These are phyloP conservation scores for Chlorella sp. DNA, from an alignment of 139 green algal species.

Conservation along the genomic window DNA sequence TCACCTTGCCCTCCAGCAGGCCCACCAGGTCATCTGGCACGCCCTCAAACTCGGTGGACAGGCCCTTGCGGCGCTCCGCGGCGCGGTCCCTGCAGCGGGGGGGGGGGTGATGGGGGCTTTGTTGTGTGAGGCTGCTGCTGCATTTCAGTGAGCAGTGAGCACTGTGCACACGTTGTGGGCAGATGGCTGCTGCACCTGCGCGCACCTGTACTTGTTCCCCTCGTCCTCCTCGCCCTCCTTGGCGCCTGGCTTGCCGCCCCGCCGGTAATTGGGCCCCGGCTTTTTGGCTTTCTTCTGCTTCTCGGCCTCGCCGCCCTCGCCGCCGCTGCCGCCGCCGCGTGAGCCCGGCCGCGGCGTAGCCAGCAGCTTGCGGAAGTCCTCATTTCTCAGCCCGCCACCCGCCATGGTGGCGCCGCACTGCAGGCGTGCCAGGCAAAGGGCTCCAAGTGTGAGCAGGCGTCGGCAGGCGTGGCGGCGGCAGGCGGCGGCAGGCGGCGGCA, in stretches of 20 bases:
- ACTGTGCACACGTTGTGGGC: too few species aligned
- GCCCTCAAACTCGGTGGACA: conserved; percentile 65
- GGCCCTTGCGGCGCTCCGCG: conserved; percentile 69
- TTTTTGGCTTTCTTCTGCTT: conserved; percentile 36
- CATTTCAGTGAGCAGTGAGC: too few species aligned
- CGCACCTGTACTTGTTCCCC: conserved; percentile 9
- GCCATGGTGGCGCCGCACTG: not conserved
- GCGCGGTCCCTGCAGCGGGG: conserved; percentile 62
- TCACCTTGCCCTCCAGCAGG: conserved; percentile 30
- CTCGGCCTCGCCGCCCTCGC: not conserved
- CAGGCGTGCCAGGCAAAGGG: too few species aligned
- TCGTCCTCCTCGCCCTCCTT: conserved; percentile 1
- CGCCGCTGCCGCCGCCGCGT: not conserved
- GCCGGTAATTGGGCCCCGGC: not conserved
- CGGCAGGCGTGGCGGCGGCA: not conserved
- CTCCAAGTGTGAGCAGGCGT: too few species aligned
- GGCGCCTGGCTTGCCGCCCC: conserved; percentile 3
- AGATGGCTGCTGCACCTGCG: not conserved
- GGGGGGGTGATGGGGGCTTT: not conserved
- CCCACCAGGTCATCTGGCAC: conserved; percentile 30
- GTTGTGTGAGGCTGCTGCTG: too few species aligned
- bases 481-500: not conserved
- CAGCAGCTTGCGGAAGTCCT: conserved; percentile 43
- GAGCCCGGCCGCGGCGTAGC: conserved; percentile 17
- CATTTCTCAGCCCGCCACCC: conserved; percentile 30